Base-by-base conservation (phyloP, 495 filamentous ascomycete species). In the Mycothermus thermophilus region DNA sequence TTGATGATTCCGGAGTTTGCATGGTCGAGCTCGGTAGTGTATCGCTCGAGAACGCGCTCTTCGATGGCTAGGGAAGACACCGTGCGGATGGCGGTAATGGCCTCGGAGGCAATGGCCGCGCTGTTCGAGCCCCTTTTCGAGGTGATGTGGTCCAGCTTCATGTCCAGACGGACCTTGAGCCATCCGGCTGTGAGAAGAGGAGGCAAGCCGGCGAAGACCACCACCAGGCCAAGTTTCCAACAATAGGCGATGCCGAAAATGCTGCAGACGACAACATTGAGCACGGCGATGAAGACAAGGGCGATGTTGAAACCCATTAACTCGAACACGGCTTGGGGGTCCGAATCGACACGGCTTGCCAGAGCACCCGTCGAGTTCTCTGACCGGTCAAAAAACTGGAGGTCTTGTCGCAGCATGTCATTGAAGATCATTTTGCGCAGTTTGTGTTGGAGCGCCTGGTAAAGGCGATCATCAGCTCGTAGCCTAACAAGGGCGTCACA, bases 201-300 rank as follows among this genome's bases (percentile, higher is more conserved):
- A 1, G 88, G 88, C 14, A 94, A 30, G 44, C 60, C 43, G 13
- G 71, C 18, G 76, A 79, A 12, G 76, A 68, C 40, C 72, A 77
- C 83, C 20, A 93, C 87, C 5, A 96, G 67, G 11, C 81, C 82
- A 6, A 96, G 64, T 50, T 94, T 94, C 87, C 88, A 96, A 18
- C 79, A 84, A 49, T 93, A 73, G 1, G 72, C 66, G 19, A 78
- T 57, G 10, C 73, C 67, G 18, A 94, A 50, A 13, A 72, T 51
- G 39, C 80, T 72, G 7, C 81, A 73, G 0, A 75, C 71, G 18
- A 80, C 44, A 6, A 94, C 66, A 3, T 83, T 90, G 1, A 83
- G 82, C 8, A 67, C 57, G 23, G 85, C 76, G 38, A 75, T 76
- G 8, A 94, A 54, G 30, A 94, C 81, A 24, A 94, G 73, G 20